Evolutionary conservation across 495 filamentous ascomycete species (phyloP).

Genomic region (Mytilinidion resinicola): DNA sequence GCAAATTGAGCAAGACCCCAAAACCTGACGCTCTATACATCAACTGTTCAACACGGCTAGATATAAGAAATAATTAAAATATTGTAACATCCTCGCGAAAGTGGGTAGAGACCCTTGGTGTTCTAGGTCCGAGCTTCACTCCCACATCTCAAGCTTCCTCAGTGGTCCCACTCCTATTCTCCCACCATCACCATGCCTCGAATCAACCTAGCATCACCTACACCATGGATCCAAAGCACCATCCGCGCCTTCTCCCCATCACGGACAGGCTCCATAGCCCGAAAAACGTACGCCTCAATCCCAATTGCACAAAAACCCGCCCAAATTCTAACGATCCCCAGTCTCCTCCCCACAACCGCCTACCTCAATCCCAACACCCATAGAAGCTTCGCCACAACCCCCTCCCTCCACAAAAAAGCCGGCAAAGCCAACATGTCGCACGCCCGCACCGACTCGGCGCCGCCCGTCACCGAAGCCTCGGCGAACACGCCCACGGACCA

Average conservation of each 20-base stretch:
- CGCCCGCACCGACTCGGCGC: constrained; percentile 21
- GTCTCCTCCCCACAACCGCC: background rate
- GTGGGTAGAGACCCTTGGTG: no score
- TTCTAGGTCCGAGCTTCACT: no score
- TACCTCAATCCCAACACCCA: background rate
- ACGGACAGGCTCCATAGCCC: background rate
- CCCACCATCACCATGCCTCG: background rate
- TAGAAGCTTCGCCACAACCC: constrained; percentile 26
- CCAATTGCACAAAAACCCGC: background rate
- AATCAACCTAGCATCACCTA: background rate
- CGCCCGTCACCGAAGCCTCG: constrained; percentile 10
- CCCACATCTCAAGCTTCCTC: background rate
- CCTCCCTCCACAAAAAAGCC: constrained; percentile 32
- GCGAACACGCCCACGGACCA: constrained; percentile 38
- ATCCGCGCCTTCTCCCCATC: background rate
- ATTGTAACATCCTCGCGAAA: no score
- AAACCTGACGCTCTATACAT: no score
- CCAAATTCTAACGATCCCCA: background rate
- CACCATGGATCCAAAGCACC: background rate
- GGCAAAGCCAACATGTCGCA: constrained; percentile 31
- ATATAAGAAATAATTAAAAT: no score
- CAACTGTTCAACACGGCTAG: no score
- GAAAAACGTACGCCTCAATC: background rate
- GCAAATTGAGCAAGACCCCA: no score
- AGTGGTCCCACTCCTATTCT: background rate